phyloP scores from a whole-genome alignment of 75 land plant species.

The Sequoia sempervirens region DNA sequence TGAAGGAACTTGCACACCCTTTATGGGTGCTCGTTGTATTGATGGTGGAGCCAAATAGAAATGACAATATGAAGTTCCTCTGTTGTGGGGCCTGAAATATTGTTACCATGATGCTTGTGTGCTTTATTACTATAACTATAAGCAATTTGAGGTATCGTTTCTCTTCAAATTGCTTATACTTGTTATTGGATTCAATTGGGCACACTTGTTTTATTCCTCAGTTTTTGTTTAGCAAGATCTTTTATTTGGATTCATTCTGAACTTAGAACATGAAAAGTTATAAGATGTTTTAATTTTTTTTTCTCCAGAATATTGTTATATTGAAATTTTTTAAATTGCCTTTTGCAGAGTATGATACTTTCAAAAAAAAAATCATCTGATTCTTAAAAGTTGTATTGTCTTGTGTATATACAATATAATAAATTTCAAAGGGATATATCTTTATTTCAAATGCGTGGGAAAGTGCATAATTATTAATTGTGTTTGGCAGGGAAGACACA shows the following conservation, averaged over 20 bases:
- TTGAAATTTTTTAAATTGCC: neutral
- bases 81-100: neutral
- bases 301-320: neutral
- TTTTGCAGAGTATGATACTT: neutral
- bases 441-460: neutral
- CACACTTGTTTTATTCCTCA: neutral
- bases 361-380: neutral
- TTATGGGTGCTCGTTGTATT: neutral
- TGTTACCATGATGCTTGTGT: neutral
- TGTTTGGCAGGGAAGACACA: constrained; percentile 87
- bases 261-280: neutral
- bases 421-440: neutral
- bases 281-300: neutral
- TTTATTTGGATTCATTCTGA: neutral
- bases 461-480: neutral
- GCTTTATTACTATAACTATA: neutral
- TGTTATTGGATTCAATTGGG: neutral
- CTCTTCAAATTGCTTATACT: neutral
- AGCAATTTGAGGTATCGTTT: neutral
- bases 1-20: neutral
- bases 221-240: neutral
- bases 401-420: neutral
- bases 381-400: neutral
- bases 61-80: too few species aligned
- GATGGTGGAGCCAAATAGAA: neutral